Base-by-base conservation (phyloP, 495 filamentous ascomycete genomes). In the Thermothielavioides terrestris region DNA sequence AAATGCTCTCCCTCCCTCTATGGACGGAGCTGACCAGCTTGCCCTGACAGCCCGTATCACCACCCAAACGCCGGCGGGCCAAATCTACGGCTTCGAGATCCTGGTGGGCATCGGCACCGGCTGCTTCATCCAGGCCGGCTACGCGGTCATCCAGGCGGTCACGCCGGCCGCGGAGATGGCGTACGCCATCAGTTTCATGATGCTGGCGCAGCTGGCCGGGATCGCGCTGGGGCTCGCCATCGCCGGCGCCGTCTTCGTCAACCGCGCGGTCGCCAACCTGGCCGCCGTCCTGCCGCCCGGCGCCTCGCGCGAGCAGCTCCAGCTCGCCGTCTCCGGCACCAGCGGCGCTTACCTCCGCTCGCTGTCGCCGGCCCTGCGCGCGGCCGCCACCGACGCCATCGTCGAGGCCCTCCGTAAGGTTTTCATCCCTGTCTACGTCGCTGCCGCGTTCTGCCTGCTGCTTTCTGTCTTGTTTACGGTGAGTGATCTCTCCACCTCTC, bases 21-120 rank as follows among this genome's bases (percentile, higher is more conserved):
- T n/a, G n/a, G 32, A 36, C 17, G 32, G 14, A 36, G 17, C 15
- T 15, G 15, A 69, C 60, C 70, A 68, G n/a, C n/a, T n/a, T n/a
- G n/a, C 14, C 28, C 2, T 57, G 72, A 66, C 11, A 63, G 70
- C 50, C 53, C 70, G 35, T 28, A 58, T 26, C 49, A 18, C 4
- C 2, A 15, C 54, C 1, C 53, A 31, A n/a, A 71, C 73, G 3
- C 39, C 60, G 10, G 59, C 60, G 0, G 60, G 57, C 5, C 49
- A 51, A 5, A 68, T 83, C 20, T 83, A 83, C 59, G 80, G 80
- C 34, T 76, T 72, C 50, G 64, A 56, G 7, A 59, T 76, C 2
- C 58, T 83, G 20, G 59, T 79, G 11, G 80, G 71, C 21, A 53
- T 78, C n/a, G 81, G 82, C 9, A 52, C 53, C 1, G 82, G 82